phyloP scores from a whole-genome alignment of 305 asterid genomes.

The Striga hermonthica region DNA sequence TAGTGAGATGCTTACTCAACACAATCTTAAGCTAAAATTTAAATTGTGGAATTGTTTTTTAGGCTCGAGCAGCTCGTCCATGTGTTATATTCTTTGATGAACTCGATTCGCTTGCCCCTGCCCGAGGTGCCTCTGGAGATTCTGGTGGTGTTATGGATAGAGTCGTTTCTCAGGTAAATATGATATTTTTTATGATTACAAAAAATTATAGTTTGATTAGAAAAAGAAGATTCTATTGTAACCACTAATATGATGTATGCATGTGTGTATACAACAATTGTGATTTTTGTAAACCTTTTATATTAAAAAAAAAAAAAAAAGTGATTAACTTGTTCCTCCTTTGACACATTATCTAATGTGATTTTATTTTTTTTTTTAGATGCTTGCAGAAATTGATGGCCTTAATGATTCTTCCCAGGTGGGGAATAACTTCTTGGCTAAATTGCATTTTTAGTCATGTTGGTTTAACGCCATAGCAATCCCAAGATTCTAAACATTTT shows the following conservation, averaged over 20 bases:
- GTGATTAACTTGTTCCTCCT: neutral
- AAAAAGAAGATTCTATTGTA: neutral
- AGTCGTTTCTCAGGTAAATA: constrained; percentile 88
- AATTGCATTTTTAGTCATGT: neutral
- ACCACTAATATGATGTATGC: neutral
- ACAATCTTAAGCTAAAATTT: constrained; percentile 7
- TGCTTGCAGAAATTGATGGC: constrained; percentile 99
- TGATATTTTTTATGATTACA: neutral
- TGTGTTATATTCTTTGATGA: constrained; percentile 97
- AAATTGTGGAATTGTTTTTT: constrained; percentile 31
- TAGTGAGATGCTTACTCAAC: neutral
- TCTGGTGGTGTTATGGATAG: constrained; percentile 99
- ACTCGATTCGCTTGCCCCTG: constrained; percentile 98
- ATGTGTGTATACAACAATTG: neutral
- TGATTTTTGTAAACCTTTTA: neutral
- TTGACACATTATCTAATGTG: constrained; percentile 25
- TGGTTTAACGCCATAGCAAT: no score
- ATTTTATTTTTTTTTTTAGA: constrained; percentile 42
- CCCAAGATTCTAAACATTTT: neutral
- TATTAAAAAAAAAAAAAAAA: no score
- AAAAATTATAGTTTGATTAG: constrained; percentile 7
- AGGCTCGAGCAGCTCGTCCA: constrained; percentile 99
- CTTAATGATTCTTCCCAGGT: constrained; percentile 90
- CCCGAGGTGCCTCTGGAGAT: constrained; percentile 98
- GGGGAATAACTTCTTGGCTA: constrained; percentile 19